phyloP scores from a whole-genome alignment of 2,329 filamentous ascomycete genomes.

The Hypoxylon sp. region DNA sequence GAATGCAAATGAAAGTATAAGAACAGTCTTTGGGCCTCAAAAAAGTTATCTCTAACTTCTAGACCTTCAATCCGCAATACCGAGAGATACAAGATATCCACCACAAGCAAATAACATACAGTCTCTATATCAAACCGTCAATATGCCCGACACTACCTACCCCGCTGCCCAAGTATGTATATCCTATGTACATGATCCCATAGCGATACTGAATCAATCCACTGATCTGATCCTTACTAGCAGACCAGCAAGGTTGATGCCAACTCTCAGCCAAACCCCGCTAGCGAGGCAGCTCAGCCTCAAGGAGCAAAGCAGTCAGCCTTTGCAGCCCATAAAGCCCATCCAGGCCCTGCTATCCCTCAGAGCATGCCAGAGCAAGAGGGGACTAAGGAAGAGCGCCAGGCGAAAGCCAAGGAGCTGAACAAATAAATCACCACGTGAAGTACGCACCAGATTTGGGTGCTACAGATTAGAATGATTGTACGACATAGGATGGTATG shows the following conservation, averaged over 20 bases:
- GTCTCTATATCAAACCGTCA: constrained; percentile 28
- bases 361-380: constrained; percentile 68
- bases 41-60: background rate
- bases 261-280: constrained; percentile 56
- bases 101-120: constrained; percentile 8
- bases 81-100: constrained; percentile 2
- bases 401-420: constrained; percentile 72
- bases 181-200: constrained; percentile 4
- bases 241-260: constrained; percentile 51
- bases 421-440: constrained; percentile 63
- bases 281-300: constrained; percentile 55
- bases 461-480: constrained; percentile 8
- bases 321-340: constrained; percentile 65
- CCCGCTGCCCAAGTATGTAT: constrained; percentile 44
- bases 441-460: background rate
- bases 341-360: constrained; percentile 69
- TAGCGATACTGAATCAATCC: constrained; percentile 9
- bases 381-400: constrained; percentile 76
- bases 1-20: constrained; percentile 29
- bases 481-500: constrained; percentile 19
- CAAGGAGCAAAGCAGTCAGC: constrained; percentile 49
- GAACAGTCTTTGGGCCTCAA: constrained; percentile 1
- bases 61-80: constrained; percentile 4
- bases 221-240: constrained; percentile 14
- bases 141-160: constrained; percentile 46